Percentiles rank a stretch among this genome's conserved stretches.
Conservation (phyloP, 345 rosid genomes). For the Arabidopsis arenosa region DNA sequence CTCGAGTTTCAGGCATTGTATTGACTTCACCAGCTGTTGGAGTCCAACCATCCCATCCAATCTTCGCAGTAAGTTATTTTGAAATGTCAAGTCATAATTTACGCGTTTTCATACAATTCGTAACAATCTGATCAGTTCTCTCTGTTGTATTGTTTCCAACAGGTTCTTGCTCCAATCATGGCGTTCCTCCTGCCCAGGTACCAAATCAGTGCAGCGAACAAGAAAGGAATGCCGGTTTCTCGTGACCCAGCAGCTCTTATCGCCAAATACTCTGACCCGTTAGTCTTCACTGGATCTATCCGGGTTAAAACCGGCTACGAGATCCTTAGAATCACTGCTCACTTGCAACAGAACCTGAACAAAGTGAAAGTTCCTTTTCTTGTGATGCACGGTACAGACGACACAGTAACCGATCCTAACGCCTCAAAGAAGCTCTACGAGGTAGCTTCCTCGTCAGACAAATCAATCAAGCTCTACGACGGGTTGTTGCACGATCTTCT, state of each 20-base stretch:
- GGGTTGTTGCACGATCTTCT: conserved; percentile 91
- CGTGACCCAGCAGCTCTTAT: conserved; percentile 81
- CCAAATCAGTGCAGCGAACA: conserved; percentile 85
- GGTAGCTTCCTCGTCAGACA: conserved; percentile 77
- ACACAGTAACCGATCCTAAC: conserved; percentile 80
- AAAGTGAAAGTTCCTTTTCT: conserved; percentile 74
- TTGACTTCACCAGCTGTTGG: conserved; percentile 97
- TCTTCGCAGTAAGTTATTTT: conserved; percentile 56
- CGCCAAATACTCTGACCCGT: conserved; percentile 88
- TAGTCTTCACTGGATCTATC: conserved; percentile 86
- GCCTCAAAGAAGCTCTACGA: conserved; percentile 67
- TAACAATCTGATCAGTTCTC: conserved; percentile 13
- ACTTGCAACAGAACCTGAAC: conserved; percentile 68
- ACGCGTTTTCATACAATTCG: background rate
- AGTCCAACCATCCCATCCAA: conserved; percentile 94
- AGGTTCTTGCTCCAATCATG: conserved; percentile 84
- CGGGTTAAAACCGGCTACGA: conserved; percentile 91
- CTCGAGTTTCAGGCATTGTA: conserved; percentile 64
- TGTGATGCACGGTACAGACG: conserved; percentile 87
- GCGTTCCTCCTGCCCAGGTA: conserved; percentile 69
- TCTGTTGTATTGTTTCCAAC: background rate
- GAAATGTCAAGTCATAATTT: background rate
- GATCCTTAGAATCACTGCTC: conserved; percentile 71
- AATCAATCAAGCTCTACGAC: conserved; percentile 66
- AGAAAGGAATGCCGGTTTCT: conserved; percentile 84